Evolutionary conservation across 371 early-diverging fungal genomes (phyloP).

Genomic region (Lichtheimia hyalospora): DNA sequence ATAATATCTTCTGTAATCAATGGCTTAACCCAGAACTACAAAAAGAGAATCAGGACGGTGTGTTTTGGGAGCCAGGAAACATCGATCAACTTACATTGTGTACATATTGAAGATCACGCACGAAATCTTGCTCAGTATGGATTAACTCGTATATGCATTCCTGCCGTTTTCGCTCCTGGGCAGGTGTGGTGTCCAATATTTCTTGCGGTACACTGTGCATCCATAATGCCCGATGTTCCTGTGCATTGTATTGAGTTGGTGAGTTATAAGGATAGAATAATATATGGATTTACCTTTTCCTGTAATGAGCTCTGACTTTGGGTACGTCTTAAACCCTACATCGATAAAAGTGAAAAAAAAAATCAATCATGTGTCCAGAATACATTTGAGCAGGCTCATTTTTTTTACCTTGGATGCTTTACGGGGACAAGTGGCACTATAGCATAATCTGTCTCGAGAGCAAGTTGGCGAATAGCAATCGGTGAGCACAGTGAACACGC

Average conservation of each 20-base stretch:
- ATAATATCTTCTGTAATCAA: conserved; percentile 70
- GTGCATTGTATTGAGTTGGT: neutral
- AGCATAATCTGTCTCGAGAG: conserved; percentile 50
- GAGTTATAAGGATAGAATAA: too few species aligned
- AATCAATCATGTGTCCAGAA: too few species aligned
- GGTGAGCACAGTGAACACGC: conserved; percentile 64
- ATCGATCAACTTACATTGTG: conserved; percentile 23
- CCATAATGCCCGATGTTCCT: conserved; percentile 21
- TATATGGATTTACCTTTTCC: conserved; percentile 7
- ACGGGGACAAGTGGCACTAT: conserved; percentile 60
- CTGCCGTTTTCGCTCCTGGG: conserved; percentile 79
- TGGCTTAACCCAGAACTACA: conserved; percentile 75
- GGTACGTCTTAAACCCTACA: conserved; percentile 6
- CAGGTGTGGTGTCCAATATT: conserved; percentile 18
- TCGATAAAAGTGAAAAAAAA: too few species aligned
- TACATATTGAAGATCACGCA: conserved; percentile 60
- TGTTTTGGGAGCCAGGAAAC: neutral
- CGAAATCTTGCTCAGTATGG: conserved; percentile 84
- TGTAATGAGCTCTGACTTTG: conserved; percentile 15
- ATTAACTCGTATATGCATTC: conserved; percentile 90
- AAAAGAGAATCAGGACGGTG: neutral
- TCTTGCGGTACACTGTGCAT: conserved; percentile 25
- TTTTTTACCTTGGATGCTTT: conserved; percentile 12
- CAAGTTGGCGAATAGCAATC: conserved; percentile 74
- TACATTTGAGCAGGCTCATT: too few species aligned